Percentiles rank a stretch among this genome's conserved stretches.
Conservation (phyloP, 2,329 filamentous ascomycete species). For the Blastomyces emzantsi region DNA sequence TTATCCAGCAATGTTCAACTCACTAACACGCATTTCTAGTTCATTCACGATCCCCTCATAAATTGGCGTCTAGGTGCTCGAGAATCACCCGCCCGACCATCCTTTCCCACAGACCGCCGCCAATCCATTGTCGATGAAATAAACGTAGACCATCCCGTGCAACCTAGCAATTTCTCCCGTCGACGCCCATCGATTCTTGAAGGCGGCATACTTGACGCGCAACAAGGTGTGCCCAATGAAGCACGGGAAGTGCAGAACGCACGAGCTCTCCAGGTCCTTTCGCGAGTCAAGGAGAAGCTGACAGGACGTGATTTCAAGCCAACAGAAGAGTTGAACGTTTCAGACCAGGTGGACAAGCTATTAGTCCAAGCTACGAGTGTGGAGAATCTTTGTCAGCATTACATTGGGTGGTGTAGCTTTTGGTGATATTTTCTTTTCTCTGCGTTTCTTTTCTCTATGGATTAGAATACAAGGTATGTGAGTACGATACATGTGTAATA, state of each 20-base stretch:
- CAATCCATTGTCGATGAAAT: slow-evolving; percentile 48
- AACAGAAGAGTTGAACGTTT: slow-evolving; percentile 72
- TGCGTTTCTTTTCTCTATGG: not conserved
- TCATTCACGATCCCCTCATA: slow-evolving; percentile 98
- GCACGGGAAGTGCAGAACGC: slow-evolving; percentile 79
- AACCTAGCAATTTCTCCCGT: slow-evolving; percentile 57
- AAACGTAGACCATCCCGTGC: slow-evolving; percentile 39
- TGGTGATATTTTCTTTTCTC: slow-evolving; percentile 52
- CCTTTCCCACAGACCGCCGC: slow-evolving; percentile 53
- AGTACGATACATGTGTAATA: not conserved
- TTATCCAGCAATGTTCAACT: not conserved
- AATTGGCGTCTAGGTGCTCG: slow-evolving; percentile 77
- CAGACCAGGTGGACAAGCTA: slow-evolving; percentile 86
- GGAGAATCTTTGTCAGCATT: slow-evolving; percentile 97
- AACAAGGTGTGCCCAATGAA: slow-evolving; percentile 35
- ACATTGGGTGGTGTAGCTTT: slow-evolving; percentile 98
- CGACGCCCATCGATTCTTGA: slow-evolving; percentile 64
- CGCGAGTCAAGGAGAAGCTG: slow-evolving; percentile 88
- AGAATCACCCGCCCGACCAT: slow-evolving; percentile 51
- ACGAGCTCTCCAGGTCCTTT: slow-evolving; percentile 80
- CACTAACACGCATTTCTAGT: slow-evolving; percentile 45
- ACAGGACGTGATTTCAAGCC: slow-evolving; percentile 88
- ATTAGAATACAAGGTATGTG: not conserved
- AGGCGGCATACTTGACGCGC: slow-evolving; percentile 37
- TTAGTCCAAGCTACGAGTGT: slow-evolving; percentile 92